phyloP scores from a whole-genome alignment of 495 filamentous ascomycete genomes.

The Penicillium cosmopolitanum region DNA sequence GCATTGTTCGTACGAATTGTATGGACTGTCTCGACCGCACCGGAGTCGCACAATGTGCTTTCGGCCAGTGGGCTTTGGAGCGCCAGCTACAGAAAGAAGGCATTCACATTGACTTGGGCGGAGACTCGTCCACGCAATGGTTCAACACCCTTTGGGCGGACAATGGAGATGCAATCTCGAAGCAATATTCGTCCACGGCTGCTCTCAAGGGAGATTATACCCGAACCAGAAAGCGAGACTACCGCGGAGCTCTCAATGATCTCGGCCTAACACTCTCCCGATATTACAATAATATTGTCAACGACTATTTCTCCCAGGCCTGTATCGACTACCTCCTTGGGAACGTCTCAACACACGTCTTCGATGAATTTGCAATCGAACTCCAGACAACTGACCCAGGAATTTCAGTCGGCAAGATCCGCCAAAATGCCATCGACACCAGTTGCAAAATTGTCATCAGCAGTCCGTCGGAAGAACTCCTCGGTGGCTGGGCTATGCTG shows the following conservation, averaged over 20 bases:
- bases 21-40: slow-evolving; percentile 98
- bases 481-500: slow-evolving; percentile 82
- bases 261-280: slow-evolving; percentile 81
- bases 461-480: slow-evolving; percentile 78
- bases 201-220: slow-evolving; percentile 97
- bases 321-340: slow-evolving; percentile 94
- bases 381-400: slow-evolving; percentile 88
- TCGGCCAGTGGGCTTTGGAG: slow-evolving; percentile 76
- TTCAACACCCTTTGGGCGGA: slow-evolving; percentile 97
- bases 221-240: slow-evolving; percentile 84
- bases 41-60: slow-evolving; percentile 89
- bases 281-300: slow-evolving; percentile 78
- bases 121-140: slow-evolving; percentile 77
- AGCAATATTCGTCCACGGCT: slow-evolving; percentile 81
- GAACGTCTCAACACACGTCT: slow-evolving; percentile 78
- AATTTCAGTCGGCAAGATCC: slow-evolving; percentile 77
- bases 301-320: slow-evolving; percentile 94
- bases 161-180: slow-evolving; percentile 70
- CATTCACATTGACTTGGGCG: slow-evolving; percentile 67
- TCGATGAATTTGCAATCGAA: slow-evolving; percentile 87
- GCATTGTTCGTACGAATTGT: slow-evolving; percentile 87
- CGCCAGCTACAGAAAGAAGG: slow-evolving; percentile 73
- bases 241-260: slow-evolving; percentile 91
- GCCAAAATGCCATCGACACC: slow-evolving; percentile 86
- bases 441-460: slow-evolving; percentile 82